Evolutionary conservation across 2,329 filamentous ascomycete species (phyloP), one percentile per base, ranked within the genome.

Genomic region (Penicillium hordei): DNA sequence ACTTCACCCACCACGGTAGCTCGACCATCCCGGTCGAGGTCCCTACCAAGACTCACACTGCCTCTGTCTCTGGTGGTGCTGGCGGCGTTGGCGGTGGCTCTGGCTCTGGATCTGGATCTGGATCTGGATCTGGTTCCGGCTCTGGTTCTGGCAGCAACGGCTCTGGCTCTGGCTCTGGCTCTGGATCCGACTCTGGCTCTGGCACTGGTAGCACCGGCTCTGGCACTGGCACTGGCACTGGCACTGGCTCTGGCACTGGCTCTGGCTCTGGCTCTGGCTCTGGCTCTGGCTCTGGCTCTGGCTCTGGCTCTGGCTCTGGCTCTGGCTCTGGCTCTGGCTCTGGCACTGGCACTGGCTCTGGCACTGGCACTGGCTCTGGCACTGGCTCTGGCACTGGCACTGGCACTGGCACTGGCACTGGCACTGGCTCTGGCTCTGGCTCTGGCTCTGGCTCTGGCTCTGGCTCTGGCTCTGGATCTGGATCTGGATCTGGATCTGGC

Each of bases 1-100:
- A 53, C 60, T 29, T 29, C 51, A 57, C 13, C 48, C 54, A 51
- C 43, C 38, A 43, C 17, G 48, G 40, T 46, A 56, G 40, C 52
- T 31, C 55, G 17, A 60, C 45, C 9, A 49, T 43, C 38, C 51
- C 61, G 1, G 59, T 50, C 40, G 9, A 15, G 1, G 52, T 52
- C 2, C 57, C 54, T 29, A 60, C 29, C 27, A 29, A 23, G 23
- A 40, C 51, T 17, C 29, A 51, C 8, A 43, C 15, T 15, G 40
- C 51, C 10, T 21, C 57, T 21, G 15, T 55, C 38, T 21, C 46
- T 27, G 58, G 55, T 19, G 45, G 33, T 36, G 46, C 17, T 38
- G 25, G 48, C 19, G n/a, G 25, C 4, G 19, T 23, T 31, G 44
- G 17, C 25, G 25, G 36, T 29, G 52, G 44, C 17, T 34, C 39